Conservation (phyloP, 2,329 filamentous ascomycete species). For the Phialocephala sp. region DNA sequence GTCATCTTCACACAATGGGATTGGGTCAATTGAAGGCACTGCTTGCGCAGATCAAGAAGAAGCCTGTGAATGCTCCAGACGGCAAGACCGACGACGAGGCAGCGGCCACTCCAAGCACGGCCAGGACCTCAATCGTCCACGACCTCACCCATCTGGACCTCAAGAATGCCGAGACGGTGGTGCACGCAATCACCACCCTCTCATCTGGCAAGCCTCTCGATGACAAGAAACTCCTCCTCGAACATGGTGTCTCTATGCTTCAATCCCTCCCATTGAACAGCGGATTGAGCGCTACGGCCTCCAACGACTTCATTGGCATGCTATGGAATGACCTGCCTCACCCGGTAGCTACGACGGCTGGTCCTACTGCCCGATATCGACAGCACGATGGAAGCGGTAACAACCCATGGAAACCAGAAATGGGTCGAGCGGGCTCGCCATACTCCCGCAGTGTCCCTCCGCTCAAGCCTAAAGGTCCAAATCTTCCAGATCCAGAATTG, state of each 20-base stretch:
- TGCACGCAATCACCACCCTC: slow-evolving; percentile 48
- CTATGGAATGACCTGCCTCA: slow-evolving; percentile 59
- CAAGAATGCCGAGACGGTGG: slow-evolving; percentile 48
- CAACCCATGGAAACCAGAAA: slow-evolving; percentile 55
- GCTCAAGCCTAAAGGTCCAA: slow-evolving; percentile 54
- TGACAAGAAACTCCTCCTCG: slow-evolving; percentile 54
- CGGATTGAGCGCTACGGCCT: slow-evolving; percentile 51
- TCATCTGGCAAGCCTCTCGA: slow-evolving; percentile 52
- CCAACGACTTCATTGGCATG: slow-evolving; percentile 57
- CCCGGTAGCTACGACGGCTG: slow-evolving; percentile 52
- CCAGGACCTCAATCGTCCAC: slow-evolving; percentile 49
- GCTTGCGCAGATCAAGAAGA: slow-evolving; percentile 52
- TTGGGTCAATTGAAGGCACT: slow-evolving; percentile 47
- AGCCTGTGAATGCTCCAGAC: slow-evolving; percentile 54
- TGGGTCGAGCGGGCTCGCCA: slow-evolving; percentile 57
- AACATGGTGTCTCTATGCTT: slow-evolving; percentile 58
- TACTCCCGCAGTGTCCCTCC: slow-evolving; percentile 53
- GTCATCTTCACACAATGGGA: slow-evolving; percentile 30
- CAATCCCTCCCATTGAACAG: slow-evolving; percentile 56
- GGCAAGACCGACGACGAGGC: slow-evolving; percentile 49
- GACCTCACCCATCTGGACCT: slow-evolving; percentile 47
- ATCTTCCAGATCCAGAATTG: slow-evolving; percentile 53
- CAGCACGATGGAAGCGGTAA: slow-evolving; percentile 52
- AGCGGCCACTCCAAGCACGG: slow-evolving; percentile 37
- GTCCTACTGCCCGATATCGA: slow-evolving; percentile 51